Conservation (phyloP, 202 grass and related monocot genomes). For the Schoenoplectus triqueter region DNA sequence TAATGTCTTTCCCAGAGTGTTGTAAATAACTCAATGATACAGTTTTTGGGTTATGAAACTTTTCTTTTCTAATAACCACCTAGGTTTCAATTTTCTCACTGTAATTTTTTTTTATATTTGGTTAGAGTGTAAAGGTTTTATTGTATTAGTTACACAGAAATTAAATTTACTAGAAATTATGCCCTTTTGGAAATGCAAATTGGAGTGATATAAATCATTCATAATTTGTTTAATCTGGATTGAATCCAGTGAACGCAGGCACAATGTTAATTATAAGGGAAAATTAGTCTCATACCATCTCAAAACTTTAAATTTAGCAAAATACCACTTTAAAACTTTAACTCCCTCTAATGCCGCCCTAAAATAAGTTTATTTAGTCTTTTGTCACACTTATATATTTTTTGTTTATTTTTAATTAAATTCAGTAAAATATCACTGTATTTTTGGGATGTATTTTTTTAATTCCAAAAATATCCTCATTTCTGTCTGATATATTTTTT, state of each 20-base stretch:
- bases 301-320: no score
- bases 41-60: not conserved
- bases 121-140: not conserved
- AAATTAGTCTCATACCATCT: no score
- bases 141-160: no score
- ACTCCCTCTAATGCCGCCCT: no score
- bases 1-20: constrained; percentile 79
- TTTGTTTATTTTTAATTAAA: no score
- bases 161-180: not conserved
- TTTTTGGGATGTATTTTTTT: no score
- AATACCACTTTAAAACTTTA: no score
- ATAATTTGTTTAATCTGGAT: not conserved
- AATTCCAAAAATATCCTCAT: no score
- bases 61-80: not conserved
- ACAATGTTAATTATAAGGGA: not conserved
- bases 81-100: not conserved
- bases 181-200: not conserved
- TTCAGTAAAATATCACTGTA: no score
- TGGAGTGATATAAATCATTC: constrained; percentile 7
- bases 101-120: not conserved
- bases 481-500: no score
- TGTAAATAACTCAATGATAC: constrained; percentile 42
- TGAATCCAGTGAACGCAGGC: not conserved
- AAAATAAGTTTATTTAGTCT: no score
- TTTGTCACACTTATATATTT: no score